Evolutionary conservation across 208 protist genomes (phyloP).

Genomic region (Phytomonas serpens): DNA sequence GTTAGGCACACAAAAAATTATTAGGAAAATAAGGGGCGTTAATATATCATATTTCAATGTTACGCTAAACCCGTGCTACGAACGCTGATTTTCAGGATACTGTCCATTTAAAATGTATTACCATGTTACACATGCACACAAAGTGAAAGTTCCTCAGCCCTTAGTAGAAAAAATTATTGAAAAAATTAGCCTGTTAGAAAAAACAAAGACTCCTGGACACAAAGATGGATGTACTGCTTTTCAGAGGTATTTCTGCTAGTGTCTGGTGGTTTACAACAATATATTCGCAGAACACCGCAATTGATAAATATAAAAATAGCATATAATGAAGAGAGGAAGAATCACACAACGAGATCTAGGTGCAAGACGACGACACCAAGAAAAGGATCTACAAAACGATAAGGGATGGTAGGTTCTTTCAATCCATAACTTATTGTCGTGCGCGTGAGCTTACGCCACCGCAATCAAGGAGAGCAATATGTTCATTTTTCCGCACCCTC

Average conservation of each 20-base stretch:
- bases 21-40: neutral
- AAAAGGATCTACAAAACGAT: neutral
- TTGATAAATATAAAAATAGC: neutral
- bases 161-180: neutral
- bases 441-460: neutral
- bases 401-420: neutral
- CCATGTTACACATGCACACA: neutral
- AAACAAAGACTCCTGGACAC: neutral
- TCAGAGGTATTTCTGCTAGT: neutral
- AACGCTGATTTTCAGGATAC: too few species aligned
- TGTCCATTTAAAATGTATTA: neutral
- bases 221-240: neutral
- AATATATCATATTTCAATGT: neutral
- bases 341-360: neutral
- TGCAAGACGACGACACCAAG: neutral
- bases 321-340: neutral
- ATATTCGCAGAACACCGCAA: neutral
- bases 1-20: neutral
- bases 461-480: neutral
- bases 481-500: neutral
- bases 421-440: neutral
- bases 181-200: neutral
- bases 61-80: neutral
- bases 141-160: neutral
- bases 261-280: neutral